A percentile compares a stretch with the other conserved stretches of the same genome.
phyloP scores from a whole-genome alignment of 2,329 filamentous ascomycete species.

The Eurotiales sp. region DNA sequence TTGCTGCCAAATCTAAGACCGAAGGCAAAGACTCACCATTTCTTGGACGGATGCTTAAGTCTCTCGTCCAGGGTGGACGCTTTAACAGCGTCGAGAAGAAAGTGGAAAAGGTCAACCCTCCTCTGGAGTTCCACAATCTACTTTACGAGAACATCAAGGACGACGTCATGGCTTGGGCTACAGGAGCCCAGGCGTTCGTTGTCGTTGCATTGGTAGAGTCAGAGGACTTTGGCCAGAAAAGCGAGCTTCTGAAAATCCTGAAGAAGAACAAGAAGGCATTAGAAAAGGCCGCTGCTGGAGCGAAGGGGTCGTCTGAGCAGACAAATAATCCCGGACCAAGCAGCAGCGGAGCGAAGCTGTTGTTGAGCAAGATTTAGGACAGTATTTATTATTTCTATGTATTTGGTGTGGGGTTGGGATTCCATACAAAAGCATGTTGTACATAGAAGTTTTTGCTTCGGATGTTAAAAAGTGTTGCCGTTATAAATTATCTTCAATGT shows the following conservation, averaged over 20 bases:
- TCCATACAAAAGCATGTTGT: conserved; percentile 10
- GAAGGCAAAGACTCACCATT: conserved; percentile 60
- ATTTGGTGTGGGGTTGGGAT: neutral
- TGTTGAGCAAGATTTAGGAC: conserved; percentile 34
- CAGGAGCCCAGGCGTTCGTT: conserved; percentile 79
- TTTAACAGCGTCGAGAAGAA: conserved; percentile 73
- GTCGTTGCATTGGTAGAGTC: conserved; percentile 77
- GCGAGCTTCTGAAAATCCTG: conserved; percentile 65
- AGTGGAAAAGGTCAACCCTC: conserved; percentile 67
- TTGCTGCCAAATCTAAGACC: conserved; percentile 39
- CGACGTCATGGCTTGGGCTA: conserved; percentile 77
- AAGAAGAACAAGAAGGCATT: conserved; percentile 70
- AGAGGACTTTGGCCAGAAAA: conserved; percentile 62
- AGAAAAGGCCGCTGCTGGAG: conserved; percentile 52
- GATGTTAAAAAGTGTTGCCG: neutral
- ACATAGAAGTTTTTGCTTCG: conserved; percentile 10
- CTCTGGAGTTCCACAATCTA: conserved; percentile 73
- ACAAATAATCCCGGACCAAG: conserved; percentile 34
- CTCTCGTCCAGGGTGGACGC: conserved; percentile 80
- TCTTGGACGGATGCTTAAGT: conserved; percentile 83
- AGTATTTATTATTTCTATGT: neutral
- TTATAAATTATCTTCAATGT: too few relatives aligned
- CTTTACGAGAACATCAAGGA: conserved; percentile 80
- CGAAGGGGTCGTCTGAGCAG: conserved; percentile 49
- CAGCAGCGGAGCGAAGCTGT: conserved; percentile 45